Conservation (phyloP, 1,139 yeast genomes). For the Candida pseudoviswanathii region DNA sequence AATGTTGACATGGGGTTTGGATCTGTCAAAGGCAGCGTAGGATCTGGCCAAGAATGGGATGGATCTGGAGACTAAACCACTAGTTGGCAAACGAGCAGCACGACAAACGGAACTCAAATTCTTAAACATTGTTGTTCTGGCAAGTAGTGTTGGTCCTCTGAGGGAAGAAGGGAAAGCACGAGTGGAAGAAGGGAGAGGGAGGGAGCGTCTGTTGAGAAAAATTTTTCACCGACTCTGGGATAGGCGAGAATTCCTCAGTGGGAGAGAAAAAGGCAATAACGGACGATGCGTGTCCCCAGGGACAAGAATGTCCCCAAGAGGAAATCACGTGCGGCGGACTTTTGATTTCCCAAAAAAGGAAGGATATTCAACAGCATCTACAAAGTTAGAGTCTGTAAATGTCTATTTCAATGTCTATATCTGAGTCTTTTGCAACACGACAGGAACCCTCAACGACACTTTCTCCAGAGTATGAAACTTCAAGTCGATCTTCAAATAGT, state of each 20-base stretch:
- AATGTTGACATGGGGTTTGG: conserved; percentile 93
- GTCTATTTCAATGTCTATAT: neutral
- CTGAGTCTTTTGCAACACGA: conserved; percentile 22
- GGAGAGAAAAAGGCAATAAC: too few species aligned
- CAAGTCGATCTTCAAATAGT: conserved; percentile 34
- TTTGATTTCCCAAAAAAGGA: too few species aligned
- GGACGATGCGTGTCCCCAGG: too few species aligned
- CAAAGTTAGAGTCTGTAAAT: too few species aligned
- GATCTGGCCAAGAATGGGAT: conserved; percentile 36
- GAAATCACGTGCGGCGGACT: too few species aligned
- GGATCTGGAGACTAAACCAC: conserved; percentile 9
- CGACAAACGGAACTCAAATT: conserved; percentile 25
- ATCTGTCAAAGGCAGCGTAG: conserved; percentile 78
- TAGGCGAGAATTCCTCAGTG: neutral
- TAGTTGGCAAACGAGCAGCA: conserved; percentile 6
- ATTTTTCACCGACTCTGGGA: conserved; percentile 3
- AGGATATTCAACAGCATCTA: too few species aligned
- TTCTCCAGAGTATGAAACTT: conserved; percentile 32
- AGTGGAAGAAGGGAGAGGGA: neutral
- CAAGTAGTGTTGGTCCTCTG: neutral
- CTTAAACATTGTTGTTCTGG: conserved; percentile 23
- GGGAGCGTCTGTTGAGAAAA: neutral
- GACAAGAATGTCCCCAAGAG: too few species aligned
- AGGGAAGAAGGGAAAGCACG: neutral
- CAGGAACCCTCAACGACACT: conserved; percentile 34